These are phyloP conservation scores for Backusella tuberculispora DNA, from an alignment of 192 early-diverging fungal species.

Conservation along the genomic window DNA sequence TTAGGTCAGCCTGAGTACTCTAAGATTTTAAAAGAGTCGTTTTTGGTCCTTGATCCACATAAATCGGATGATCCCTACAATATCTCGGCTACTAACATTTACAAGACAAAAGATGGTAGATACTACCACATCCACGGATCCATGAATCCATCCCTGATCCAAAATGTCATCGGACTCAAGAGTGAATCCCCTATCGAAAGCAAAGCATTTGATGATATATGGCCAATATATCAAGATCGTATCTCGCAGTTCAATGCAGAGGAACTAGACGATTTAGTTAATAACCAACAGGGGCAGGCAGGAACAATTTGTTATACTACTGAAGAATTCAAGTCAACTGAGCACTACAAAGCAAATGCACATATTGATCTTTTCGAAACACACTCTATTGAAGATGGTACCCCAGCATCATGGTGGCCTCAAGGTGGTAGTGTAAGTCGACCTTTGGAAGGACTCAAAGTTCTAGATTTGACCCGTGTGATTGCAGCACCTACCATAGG, in stretches of 20 bases:
- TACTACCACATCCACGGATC: neutral
- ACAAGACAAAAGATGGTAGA: neutral
- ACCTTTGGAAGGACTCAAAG: neutral
- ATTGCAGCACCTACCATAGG: neutral
- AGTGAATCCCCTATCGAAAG: neutral
- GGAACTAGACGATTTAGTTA: neutral
- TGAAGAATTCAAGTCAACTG: neutral
- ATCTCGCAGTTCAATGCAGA: neutral
- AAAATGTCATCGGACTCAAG: neutral
- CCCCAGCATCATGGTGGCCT: constrained; percentile 1
- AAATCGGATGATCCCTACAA: neutral
- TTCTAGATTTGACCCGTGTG: neutral
- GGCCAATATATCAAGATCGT: neutral
- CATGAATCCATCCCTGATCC: neutral
- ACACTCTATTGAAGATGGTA: neutral
- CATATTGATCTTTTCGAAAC: neutral
- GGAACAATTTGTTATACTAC: neutral
- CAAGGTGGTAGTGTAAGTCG: neutral
- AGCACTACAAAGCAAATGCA: neutral
- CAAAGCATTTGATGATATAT: neutral
- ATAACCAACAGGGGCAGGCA: neutral
- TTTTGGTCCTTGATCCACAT: neutral
- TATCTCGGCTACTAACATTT: neutral
- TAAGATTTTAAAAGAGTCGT: neutral
- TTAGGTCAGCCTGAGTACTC: neutral